Conservation (phyloP, 108 stramenopile species). For the Skeletonema marinoi region DNA sequence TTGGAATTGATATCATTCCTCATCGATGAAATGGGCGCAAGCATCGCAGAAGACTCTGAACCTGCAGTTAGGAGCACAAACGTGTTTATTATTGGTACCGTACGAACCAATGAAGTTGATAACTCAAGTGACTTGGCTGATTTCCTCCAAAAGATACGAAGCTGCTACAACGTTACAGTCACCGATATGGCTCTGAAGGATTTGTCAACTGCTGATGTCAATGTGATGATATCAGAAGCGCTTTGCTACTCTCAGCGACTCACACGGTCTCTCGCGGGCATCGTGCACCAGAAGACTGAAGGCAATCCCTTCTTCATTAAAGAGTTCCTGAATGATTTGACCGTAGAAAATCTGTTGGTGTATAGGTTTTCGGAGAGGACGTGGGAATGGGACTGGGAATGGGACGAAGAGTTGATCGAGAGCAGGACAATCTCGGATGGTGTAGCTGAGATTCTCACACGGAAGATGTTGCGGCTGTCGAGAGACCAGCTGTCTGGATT, state of each 20-base stretch:
- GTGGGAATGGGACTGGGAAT: conserved; percentile 60
- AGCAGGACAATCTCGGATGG: conserved; percentile 1
- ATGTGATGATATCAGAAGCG: conserved; percentile 20
- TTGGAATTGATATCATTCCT: conserved; percentile 51
- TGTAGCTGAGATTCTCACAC: conserved; percentile 22
- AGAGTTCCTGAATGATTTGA: conserved; percentile 32
- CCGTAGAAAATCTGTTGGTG: conserved; percentile 19
- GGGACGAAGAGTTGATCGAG: conserved; percentile 45
- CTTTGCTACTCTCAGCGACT: conserved; percentile 18
- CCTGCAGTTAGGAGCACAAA: background rate
- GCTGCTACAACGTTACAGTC: conserved; percentile 10
- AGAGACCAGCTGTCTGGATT: conserved; percentile 10
- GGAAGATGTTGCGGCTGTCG: conserved; percentile 21
- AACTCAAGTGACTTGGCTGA: conserved; percentile 16
- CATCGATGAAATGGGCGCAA: conserved; percentile 22
- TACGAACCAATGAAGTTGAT: conserved; percentile 57
- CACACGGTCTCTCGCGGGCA: conserved; percentile 17
- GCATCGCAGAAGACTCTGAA: background rate
- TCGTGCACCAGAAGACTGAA: conserved; percentile 40
- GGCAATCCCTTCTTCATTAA: conserved; percentile 52
- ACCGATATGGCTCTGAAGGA: conserved; percentile 17
- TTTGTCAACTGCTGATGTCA: conserved; percentile 14
- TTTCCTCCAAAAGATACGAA: background rate
- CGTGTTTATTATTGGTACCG: conserved; percentile 48
- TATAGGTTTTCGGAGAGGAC: conserved; percentile 28